Evolutionary conservation across 1,139 yeast genomes (phyloP), one percentile per base, ranked within the genome.

Genomic region (Chernovozyma aurita): DNA sequence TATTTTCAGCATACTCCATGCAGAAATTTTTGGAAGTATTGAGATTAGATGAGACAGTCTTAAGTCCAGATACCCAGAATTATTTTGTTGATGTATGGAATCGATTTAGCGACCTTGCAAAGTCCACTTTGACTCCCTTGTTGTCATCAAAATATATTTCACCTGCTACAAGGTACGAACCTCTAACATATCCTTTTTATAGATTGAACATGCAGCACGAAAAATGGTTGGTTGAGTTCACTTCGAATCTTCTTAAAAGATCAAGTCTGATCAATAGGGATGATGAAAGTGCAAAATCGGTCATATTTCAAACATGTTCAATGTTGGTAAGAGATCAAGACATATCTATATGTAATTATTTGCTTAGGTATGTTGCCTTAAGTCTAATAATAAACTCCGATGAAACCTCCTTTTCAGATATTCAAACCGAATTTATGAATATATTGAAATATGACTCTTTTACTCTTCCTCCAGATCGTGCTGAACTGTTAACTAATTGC

Each of bases 1-100:
- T 85, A 42, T 85, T 83, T 52, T 71, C 90, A 25, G 96, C 97
- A 0, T 85, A 76, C 57, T 86, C 94, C 0, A 86, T 94, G 75
- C 99, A 94, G 53, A 94, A 86, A 45, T 80, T 84, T 34, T 59
- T 92, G 36, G 78, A 78, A 42, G 74, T 80, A 11, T 72, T 92
- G 53, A 78, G 76, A 2, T 59, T 85, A 24, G 73, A 67, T 34
- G 52, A 60, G 4, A 57, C 63, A 41, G 65, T 70, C 14, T 45
- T 68, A 4, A 51, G 53, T 8, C 47, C 51, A 1, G 31, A 44
- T 6, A 36, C 39, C 3, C 36, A 58, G 32, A 57, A 52, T 15
- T 39, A 48, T n/a, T 46, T 49, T 14, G 34, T 45, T 5, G 59
- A 53, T 4, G 61, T 78, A 2, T 85, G 95, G 95, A 62, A 70